Evolutionary conservation across 306 rosid genomes (phyloP).

Genomic region (Cucumis melo): DNA sequence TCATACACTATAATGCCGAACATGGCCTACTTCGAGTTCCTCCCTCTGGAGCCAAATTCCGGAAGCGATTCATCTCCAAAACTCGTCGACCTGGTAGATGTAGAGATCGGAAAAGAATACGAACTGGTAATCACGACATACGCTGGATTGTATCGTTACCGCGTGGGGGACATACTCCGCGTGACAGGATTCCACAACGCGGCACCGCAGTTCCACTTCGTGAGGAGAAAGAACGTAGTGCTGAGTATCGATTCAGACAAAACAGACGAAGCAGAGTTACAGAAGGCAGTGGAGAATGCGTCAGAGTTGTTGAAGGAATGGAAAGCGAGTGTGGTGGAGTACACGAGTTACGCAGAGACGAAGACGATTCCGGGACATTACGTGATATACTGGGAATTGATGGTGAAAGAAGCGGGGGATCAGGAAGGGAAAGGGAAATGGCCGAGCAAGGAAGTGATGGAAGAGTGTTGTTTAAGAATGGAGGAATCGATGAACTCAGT

Average conservation of each 20-base stretch:
- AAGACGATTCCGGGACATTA: conserved; percentile 44
- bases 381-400: conserved; percentile 45
- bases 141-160: conserved; percentile 38
- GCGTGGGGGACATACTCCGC: conserved; percentile 49
- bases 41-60: conserved; percentile 28
- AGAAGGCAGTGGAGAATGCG: conserved; percentile 37
- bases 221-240: conserved; percentile 38
- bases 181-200: conserved; percentile 60
- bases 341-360: conserved; percentile 47
- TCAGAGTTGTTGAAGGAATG: conserved; percentile 7
- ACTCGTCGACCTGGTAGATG: conserved; percentile 29
- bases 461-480: conserved; percentile 33
- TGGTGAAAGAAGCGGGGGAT: conserved; percentile 18
- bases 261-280: conserved; percentile 49
- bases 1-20: conserved; percentile 53
- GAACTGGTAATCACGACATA: conserved; percentile 43
- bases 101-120: conserved; percentile 39
- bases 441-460: conserved; percentile 14
- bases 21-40: conserved; percentile 52
- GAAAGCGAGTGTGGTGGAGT: conserved; percentile 39
- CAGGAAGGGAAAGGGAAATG: conserved; percentile 4
- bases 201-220: conserved; percentile 52
- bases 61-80: neutral
- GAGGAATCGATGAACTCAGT: conserved; percentile 44
- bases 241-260: conserved; percentile 49